These are phyloP conservation scores for Bolboschoenus planiculmis DNA, from an alignment of 176 grass and related monocot genomes.

Conservation along the genomic window DNA sequence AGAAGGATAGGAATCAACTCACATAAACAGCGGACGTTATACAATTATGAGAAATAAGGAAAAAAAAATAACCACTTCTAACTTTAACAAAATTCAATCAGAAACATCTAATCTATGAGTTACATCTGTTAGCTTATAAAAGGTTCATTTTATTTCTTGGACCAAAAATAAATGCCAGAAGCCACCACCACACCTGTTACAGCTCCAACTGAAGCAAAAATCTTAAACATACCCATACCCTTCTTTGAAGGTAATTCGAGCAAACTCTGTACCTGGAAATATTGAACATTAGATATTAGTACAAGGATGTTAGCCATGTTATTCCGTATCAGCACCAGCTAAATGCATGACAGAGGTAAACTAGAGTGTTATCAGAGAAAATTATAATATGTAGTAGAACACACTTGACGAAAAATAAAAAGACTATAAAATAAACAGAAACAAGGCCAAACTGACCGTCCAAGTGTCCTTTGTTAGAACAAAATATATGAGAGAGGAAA, in stretches of 20 bases:
- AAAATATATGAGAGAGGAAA: background rate
- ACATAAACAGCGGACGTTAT: background rate
- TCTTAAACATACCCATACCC: conserved; percentile 58
- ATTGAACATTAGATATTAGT: background rate
- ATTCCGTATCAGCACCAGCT: background rate
- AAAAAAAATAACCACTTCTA: background rate
- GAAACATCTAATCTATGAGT: background rate
- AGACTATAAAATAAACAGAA: too few species aligned
- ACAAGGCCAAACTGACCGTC: background rate
- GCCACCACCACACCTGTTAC: conserved; percentile 39
- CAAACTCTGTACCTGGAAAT: conserved; percentile 45
- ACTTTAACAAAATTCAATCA: background rate
- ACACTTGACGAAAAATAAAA: too few species aligned
- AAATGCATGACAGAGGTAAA: background rate
- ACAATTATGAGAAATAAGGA: background rate
- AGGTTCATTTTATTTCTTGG: conserved; percentile 47
- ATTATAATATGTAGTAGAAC: background rate
- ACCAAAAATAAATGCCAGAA: conserved; percentile 59
- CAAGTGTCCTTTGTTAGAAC: background rate
- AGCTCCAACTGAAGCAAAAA: conserved; percentile 51
- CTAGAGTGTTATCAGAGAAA: background rate
- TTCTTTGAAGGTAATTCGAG: conserved; percentile 52
- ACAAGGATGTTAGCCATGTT: background rate
- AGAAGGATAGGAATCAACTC: background rate
- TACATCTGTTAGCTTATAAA: background rate